Evolutionary conservation across 139 green algal species (phyloP).

Genomic region (Monoraphidium neglectum): DNA sequence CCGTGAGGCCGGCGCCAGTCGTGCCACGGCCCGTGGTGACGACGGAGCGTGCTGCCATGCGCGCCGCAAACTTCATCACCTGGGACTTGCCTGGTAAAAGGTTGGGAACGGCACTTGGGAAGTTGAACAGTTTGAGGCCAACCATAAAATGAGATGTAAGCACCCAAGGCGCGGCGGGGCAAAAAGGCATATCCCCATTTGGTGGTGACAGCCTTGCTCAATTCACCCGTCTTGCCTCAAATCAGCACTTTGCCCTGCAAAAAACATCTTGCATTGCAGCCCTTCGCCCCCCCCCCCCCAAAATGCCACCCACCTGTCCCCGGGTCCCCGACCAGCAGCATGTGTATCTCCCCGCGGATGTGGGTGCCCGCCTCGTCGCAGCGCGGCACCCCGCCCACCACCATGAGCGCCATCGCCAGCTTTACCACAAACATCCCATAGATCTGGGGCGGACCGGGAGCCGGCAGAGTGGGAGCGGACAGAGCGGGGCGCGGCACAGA

Average conservation of each 20-base stretch:
- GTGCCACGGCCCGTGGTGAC: slow-evolving; percentile 74
- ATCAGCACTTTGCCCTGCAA: no score
- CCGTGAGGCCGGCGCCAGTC: slow-evolving; percentile 81
- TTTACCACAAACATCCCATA: slow-evolving; percentile 78
- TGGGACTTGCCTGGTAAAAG: slow-evolving; percentile 31
- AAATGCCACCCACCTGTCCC: slow-evolving; percentile 58
- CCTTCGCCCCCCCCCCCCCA: not conserved
- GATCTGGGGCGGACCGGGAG: slow-evolving; percentile 41
- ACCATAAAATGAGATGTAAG: no score
- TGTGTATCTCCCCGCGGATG: slow-evolving; percentile 80
- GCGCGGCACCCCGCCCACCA: slow-evolving; percentile 74
- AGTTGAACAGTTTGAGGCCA: no score
- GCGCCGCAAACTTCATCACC: slow-evolving; percentile 80
- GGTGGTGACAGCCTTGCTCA: no score
- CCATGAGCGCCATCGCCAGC: slow-evolving; percentile 73
- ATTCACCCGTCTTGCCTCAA: no score
- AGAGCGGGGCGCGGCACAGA: no score
- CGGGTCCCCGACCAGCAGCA: slow-evolving; percentile 92
- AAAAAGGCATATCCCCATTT: no score
- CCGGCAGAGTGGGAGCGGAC: no score
- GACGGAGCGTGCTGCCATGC: slow-evolving; percentile 67
- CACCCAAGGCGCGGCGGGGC: no score
- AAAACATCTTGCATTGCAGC: not conserved
- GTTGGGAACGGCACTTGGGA: no score
- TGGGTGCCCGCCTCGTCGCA: slow-evolving; percentile 36